Conservation (phyloP, 1,139 yeast species). For the Arxiozyma heterogenica region DNA sequence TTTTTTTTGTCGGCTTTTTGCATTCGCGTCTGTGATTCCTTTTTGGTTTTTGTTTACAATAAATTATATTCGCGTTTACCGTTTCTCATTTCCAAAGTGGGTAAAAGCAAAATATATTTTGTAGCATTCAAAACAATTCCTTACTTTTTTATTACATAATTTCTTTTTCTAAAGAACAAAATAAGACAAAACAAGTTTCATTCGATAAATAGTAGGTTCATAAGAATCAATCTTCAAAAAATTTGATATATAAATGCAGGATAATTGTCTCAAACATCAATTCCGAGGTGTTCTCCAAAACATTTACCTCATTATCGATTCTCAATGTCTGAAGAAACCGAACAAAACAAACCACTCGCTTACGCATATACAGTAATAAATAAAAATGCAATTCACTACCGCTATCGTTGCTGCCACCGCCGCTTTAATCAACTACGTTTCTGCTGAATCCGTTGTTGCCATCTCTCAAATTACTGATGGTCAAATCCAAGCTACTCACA, state of each 20-base stretch:
- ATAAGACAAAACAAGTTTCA: neutral
- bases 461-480: constrained; percentile 1
- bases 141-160: neutral
- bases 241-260: neutral
- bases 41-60: neutral
- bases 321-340: neutral
- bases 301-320: no score
- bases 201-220: neutral
- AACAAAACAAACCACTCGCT: neutral
- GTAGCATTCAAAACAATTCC: neutral
- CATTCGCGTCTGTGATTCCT: neutral
- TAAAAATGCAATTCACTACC: constrained; percentile 13
- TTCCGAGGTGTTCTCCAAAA: no score
- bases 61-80: neutral
- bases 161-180: neutral
- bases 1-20: neutral
- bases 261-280: neutral
- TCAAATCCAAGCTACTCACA: constrained; percentile 20
- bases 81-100: neutral
- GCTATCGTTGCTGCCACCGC: constrained; percentile 13
- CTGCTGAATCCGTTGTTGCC: constrained; percentile 24
- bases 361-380: neutral
- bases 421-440: constrained; percentile 20
- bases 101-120: neutral
- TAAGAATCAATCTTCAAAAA: neutral